These are phyloP conservation scores for Cucumis cinereus DNA, from an alignment of 306 rosid species.

Conservation along the genomic window DNA sequence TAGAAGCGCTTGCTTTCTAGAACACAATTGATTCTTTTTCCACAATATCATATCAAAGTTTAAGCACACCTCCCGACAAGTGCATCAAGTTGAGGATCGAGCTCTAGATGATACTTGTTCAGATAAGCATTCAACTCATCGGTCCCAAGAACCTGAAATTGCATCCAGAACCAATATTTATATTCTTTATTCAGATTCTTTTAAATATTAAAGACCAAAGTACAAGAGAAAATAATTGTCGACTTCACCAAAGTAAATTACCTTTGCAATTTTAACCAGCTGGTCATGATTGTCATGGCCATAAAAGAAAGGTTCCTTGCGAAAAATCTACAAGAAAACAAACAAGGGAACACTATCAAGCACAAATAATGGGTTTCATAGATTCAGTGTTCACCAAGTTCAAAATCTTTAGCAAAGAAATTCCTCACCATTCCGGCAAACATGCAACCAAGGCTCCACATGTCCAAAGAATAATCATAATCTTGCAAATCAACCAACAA, in stretches of 20 bases:
- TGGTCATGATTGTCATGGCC: constrained; percentile 85
- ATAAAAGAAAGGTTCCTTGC: constrained; percentile 95
- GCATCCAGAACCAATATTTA: neutral
- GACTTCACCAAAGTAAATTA: constrained; percentile 1
- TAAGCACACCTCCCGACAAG: constrained; percentile 30
- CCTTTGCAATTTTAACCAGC: constrained; percentile 33
- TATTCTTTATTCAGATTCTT: neutral
- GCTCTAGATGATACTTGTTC: constrained; percentile 33
- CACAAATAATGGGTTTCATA: neutral
- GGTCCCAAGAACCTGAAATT: constrained; percentile 35
- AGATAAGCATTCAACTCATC: constrained; percentile 33
- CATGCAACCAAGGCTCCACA: constrained; percentile 99
- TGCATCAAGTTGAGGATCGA: constrained; percentile 38
- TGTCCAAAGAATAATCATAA: constrained; percentile 53
- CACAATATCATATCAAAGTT: neutral
- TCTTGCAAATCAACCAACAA: constrained; percentile 38
- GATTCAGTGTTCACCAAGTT: neutral
- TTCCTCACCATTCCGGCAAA: constrained; percentile 97
- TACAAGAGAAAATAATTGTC: neutral
- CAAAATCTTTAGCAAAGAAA: neutral
- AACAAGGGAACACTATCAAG: constrained; percentile 4
- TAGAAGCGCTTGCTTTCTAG: neutral
- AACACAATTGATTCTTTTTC: neutral
- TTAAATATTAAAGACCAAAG: neutral
- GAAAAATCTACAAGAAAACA: constrained; percentile 22